phyloP scores from a whole-genome alignment of 2,329 filamentous ascomycete genomes.

The Nigrospora osmanthi region DNA sequence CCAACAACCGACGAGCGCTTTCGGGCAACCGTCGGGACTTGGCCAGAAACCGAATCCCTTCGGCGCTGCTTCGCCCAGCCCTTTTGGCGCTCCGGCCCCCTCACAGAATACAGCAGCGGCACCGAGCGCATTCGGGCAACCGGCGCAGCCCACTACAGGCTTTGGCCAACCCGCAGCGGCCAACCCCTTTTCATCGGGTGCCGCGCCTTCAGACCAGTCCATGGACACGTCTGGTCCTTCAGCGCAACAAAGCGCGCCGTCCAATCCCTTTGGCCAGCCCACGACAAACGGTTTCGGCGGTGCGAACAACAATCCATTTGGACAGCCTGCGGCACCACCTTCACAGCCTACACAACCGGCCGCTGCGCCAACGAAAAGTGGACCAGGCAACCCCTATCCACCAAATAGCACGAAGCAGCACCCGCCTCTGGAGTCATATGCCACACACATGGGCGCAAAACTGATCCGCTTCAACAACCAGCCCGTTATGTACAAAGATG shows the following conservation, averaged over 20 bases:
- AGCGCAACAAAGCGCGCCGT: constrained; percentile 8
- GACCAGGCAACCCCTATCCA: constrained; percentile 30
- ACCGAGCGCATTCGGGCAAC: constrained; percentile 22
- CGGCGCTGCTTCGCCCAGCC: constrained; percentile 10
- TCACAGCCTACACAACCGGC: constrained; percentile 8
- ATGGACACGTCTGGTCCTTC: constrained; percentile 17
- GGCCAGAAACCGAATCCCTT: constrained; percentile 21
- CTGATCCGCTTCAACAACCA: constrained; percentile 57
- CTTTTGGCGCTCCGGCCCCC: constrained; percentile 16
- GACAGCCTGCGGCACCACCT: constrained; percentile 8
- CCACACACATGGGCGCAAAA: constrained; percentile 31
- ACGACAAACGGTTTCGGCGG: constrained; percentile 7
- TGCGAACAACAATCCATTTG: constrained; percentile 15
- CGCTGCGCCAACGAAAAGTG: constrained; percentile 8
- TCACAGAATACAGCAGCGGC: constrained; percentile 7
- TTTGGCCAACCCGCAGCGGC: constrained; percentile 21
- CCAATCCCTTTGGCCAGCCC: constrained; percentile 18
- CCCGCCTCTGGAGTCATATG: constrained; percentile 35
- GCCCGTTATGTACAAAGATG: constrained; percentile 48
- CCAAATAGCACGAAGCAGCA: constrained; percentile 36
- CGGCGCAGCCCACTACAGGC: constrained; percentile 16
- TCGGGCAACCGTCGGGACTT: constrained; percentile 27
- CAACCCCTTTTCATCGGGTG: constrained; percentile 12
- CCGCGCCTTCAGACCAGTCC: constrained; percentile 6
- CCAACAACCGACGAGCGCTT: constrained; percentile 16